phyloP scores from a whole-genome alignment of 176 grass and related monocot species.

The Bonia amplexicaulis region DNA sequence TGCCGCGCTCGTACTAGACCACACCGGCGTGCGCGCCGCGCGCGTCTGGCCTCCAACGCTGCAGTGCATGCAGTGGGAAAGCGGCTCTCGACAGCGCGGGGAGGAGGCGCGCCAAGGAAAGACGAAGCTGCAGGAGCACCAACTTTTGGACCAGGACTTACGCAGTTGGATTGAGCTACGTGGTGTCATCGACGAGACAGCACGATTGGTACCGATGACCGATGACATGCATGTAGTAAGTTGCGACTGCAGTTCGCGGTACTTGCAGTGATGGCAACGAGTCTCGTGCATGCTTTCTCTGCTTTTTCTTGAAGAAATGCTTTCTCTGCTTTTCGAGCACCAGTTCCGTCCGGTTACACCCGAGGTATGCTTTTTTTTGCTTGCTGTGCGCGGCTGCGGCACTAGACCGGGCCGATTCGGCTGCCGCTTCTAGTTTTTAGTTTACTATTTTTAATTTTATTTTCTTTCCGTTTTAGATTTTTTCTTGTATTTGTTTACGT shows the following conservation, averaged over 20 bases:
- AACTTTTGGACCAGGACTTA: not conserved
- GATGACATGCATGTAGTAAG: not conserved
- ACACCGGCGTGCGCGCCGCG: not conserved
- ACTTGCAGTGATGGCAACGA: too few relatives aligned
- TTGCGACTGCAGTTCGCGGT: not conserved
- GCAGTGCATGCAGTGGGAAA: not conserved
- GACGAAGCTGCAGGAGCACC: not conserved
- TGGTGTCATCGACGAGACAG: not conserved
- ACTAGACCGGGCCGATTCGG: too few relatives aligned
- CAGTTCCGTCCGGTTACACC: not conserved
- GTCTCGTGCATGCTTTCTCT: not conserved
- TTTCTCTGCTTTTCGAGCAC: constrained; percentile 17
- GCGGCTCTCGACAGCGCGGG: not conserved
- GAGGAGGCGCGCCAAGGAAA: not conserved
- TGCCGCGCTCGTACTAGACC: not conserved
- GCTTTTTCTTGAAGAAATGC: constrained; percentile 1
- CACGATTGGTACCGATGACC: not conserved
- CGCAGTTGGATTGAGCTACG: not conserved
- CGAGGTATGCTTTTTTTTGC: not conserved
- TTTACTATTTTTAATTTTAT: too few relatives aligned
- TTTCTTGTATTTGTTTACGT: too few relatives aligned
- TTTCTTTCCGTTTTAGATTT: too few relatives aligned
- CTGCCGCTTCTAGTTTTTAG: too few relatives aligned
- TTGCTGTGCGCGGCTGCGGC: not conserved
- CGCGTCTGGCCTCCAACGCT: too few relatives aligned